A percentile compares a stretch with the other conserved stretches of the same genome.
phyloP scores from a whole-genome alignment of 441 rosid genomes.

The Erysimum cheiri region DNA sequence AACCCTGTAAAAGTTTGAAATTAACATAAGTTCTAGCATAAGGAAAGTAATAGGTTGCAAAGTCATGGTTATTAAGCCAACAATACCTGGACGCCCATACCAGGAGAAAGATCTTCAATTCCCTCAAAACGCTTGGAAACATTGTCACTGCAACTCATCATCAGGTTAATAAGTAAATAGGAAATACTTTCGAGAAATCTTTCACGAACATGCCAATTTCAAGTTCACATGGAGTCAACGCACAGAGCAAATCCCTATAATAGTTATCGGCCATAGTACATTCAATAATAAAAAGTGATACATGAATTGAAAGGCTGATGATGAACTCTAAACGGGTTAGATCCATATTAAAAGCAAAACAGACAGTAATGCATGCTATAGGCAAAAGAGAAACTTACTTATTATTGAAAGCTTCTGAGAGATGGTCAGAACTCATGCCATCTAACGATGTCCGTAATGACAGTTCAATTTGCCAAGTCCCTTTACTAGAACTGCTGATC shows the following conservation, averaged over 20 bases:
- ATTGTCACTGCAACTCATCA: constrained; percentile 51
- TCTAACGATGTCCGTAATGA: constrained; percentile 70
- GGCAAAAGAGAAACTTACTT: constrained; percentile 55
- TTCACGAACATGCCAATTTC: constrained; percentile 13
- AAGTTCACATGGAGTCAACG: constrained; percentile 23
- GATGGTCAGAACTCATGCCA: constrained; percentile 60
- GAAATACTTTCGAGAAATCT: background rate
- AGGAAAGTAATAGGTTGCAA: constrained; percentile 10
- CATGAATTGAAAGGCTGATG: constrained; percentile 16
- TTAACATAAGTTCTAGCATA: constrained; percentile 31
- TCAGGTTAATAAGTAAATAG: constrained; percentile 19
- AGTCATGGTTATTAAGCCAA: constrained; percentile 16
- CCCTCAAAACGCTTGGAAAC: constrained; percentile 55
- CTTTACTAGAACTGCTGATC: constrained; percentile 65
- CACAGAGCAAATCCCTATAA: background rate
- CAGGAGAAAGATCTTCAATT: constrained; percentile 74
- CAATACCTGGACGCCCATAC: constrained; percentile 73
- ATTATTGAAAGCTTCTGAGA: constrained; percentile 49
- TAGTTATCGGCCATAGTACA: constrained; percentile 10
- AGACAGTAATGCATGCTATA: constrained; percentile 16
- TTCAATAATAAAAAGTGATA: background rate
- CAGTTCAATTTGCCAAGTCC: constrained; percentile 77
- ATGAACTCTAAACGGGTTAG: background rate
- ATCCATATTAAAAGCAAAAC: background rate
- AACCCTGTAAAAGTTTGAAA: constrained; percentile 65